A percentile compares a stretch with the other conserved stretches of the same genome.
Conservation (phyloP, 805 yeast species). For the Barnettozyma sucrosica region DNA sequence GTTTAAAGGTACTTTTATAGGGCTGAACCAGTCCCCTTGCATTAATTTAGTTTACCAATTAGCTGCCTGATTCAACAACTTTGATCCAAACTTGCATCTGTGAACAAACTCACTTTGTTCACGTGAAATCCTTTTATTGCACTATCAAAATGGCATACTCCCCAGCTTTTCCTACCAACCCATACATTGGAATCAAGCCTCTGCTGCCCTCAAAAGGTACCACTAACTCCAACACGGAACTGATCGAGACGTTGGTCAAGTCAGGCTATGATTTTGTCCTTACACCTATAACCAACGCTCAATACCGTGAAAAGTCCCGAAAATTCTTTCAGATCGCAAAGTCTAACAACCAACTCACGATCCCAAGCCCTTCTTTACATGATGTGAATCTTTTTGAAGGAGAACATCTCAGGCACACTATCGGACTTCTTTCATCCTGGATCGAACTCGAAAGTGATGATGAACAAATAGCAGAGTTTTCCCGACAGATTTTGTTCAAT, state of each 20-base stretch:
- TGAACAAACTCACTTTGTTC: background rate
- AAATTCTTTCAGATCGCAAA: conserved; percentile 32
- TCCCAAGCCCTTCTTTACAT: conserved; percentile 35
- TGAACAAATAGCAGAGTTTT: conserved; percentile 42
- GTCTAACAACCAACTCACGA: conserved; percentile 22
- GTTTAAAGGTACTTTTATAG: background rate
- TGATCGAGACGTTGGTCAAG: conserved; percentile 26
- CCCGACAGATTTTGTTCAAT: conserved; percentile 50
- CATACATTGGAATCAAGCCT: conserved; percentile 44
- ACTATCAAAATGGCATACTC: background rate
- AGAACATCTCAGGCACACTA: conserved; percentile 34
- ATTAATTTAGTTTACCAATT: background rate
- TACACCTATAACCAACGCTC: conserved; percentile 47
- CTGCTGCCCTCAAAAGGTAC: conserved; percentile 27
- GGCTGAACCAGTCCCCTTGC: background rate
- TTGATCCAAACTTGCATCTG: background rate
- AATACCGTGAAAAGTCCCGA: conserved; percentile 41
- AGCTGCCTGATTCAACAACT: background rate
- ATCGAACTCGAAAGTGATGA: conserved; percentile 58
- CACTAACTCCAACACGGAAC: conserved; percentile 26
- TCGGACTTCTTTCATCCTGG: conserved; percentile 64
- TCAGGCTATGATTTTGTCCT: conserved; percentile 48
- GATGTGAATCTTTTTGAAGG: conserved; percentile 42
- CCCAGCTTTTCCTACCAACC: background rate
- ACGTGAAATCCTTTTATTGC: too few relatives aligned